Evolutionary conservation across 2,329 filamentous ascomycete genomes (phyloP), one percentile per base, ranked within the genome.

Genomic region (Cordyceps cicadae): DNA sequence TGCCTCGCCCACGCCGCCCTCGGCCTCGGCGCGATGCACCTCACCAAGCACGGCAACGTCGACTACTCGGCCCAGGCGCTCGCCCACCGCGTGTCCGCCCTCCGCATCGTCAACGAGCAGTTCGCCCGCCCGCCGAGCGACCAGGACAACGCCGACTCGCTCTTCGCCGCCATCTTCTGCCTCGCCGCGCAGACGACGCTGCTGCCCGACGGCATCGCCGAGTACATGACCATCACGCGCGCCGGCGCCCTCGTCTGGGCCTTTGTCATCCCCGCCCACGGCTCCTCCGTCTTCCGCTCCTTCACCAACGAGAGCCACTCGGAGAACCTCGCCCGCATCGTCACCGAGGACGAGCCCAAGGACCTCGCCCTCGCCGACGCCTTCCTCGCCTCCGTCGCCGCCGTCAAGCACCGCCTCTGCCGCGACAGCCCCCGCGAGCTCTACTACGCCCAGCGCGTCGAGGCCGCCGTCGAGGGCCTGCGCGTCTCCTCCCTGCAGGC

Each of bases 1-100:
- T 74, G 67, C 53, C 64, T 76, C n/a, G 68, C 73, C 39, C 74
- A 75, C 59, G 70, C 74, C 32, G 71, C 75, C 49, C 64, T 76
- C 0, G 74, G 69, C 1, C 68, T 76, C 1, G 74, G 71, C 3
- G 75, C 74, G 5, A 72, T 72, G 1, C 71, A 75, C 57, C 67
- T 76, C 15, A 64, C 66, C n/a, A 68, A 73, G 9, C 66, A 68
- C 17, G 68, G 67, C 9, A 66, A 63, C 19, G 63, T 65, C 11
- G 68, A 67, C 56, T 69, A 68, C 49, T 66, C 66, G 3, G 49
- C 66, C 6, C 67, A 70, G 43, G 73, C 73, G 0, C 67, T 76
- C 5, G 54, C 67, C 32, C 74, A 76, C 62, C 70, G 74, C 5
- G 68, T 74, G 34, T 66, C 67, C 4, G 70, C 74, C 34, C 73